Base-by-base conservation (phyloP, 2,329 filamentous ascomycete species). In the Decorospora gaudefroyi region DNA sequence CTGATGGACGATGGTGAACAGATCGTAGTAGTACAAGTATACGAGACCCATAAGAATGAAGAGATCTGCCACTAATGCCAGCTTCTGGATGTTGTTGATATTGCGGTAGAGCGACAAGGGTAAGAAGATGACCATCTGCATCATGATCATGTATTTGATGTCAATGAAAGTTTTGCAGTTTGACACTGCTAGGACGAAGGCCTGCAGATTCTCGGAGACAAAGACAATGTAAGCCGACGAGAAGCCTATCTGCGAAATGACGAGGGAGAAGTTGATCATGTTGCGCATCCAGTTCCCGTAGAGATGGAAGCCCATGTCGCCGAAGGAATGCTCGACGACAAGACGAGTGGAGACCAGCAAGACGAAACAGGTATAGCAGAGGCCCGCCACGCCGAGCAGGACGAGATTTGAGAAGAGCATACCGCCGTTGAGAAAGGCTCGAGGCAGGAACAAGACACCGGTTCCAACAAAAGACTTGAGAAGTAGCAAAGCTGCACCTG, bases 381-480 rank as follows among this genome's bases (percentile, higher is more conserved):
- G 77, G 2, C 81, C 76, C 5, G 93, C 91, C 11, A 99, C 89
- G 26, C 79, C 81, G 15, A 99, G 76, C n/a, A 99, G 81, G 11
- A 99, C 87, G 37, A 95, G 55, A 65, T 95, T 96, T 62, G 90
- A 96, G 72, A 99, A 99, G 11, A 96, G 75, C 91, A 99, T 97
- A 46, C 93, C 93, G 40, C 93, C 93, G 62, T 96, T 99, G 53
- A 96, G 80, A 67, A 93, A 99, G 4, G 93, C 92, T 33, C 90
- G 85, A 0, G 92, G 92, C 22, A 97, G 76, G 74, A 97, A 97
- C 11, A 97, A 77, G 6, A 97, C 92, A 42, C 92, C 92, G 0
- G 93, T 99, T 13, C 95, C 93, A 33, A 99, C 93, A 66, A 99
- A 99, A 0, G 92, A 97, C 76, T 99, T 99, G 55, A 99, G 83